Conservation (phyloP, 1,139 yeast species). For the Arxiozyma bovina region DNA sequence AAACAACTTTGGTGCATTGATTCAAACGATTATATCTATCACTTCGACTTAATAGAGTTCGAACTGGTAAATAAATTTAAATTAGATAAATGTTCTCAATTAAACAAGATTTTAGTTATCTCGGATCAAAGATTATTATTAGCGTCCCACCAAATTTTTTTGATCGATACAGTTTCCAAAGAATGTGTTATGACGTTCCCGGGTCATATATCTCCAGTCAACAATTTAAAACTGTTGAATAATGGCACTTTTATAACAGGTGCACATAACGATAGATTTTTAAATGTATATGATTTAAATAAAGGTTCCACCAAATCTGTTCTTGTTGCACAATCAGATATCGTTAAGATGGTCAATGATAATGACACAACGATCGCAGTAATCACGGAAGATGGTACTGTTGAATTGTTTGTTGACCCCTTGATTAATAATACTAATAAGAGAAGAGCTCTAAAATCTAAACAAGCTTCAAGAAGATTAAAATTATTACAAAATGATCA, state of each 20-base stretch:
- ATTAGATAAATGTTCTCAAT: constrained; percentile 29
- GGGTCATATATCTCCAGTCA: constrained; percentile 63
- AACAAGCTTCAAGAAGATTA: constrained; percentile 40
- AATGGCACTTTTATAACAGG: constrained; percentile 50
- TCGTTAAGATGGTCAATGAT: constrained; percentile 38
- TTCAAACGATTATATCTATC: constrained; percentile 49
- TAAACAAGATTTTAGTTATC: constrained; percentile 19
- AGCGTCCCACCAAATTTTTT: constrained; percentile 55
- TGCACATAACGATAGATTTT: constrained; percentile 70
- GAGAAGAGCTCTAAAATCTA: constrained; percentile 39
- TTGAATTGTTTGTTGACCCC: constrained; percentile 58
- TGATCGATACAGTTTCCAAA: constrained; percentile 38
- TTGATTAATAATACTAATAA: constrained; percentile 31
- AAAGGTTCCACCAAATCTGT: constrained; percentile 38
- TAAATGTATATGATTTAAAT: constrained; percentile 50
- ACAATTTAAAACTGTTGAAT: constrained; percentile 36
- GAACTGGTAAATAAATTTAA: constrained; percentile 38
- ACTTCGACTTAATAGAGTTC: constrained; percentile 51
- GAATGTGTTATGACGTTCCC: constrained; percentile 47
- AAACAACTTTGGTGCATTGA: constrained; percentile 49
- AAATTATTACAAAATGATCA: constrained; percentile 32
- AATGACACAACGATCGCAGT: constrained; percentile 42
- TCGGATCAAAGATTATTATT: constrained; percentile 35
- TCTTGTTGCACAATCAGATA: constrained; percentile 59
- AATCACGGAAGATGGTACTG: constrained; percentile 57